phyloP scores from a whole-genome alignment of 352 stramenopile species.

The Phytophthora crassamura region DNA sequence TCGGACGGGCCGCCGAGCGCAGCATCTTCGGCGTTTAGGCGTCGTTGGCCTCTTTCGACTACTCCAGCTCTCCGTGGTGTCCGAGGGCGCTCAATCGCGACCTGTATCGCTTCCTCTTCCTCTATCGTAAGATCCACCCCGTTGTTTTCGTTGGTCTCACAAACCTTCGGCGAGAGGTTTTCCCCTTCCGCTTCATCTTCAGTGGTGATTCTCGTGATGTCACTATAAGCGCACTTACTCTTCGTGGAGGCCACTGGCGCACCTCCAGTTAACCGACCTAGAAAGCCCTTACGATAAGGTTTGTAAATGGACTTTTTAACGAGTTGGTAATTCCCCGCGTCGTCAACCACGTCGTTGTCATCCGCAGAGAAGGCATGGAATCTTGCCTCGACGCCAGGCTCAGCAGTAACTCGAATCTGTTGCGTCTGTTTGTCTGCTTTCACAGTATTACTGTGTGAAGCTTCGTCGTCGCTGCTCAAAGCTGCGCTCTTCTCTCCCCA shows the following conservation, averaged over 20 bases:
- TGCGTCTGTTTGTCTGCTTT: neutral
- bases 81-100: slow-evolving; percentile 46
- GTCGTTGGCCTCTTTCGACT: slow-evolving; percentile 3
- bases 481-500: slow-evolving; percentile 3
- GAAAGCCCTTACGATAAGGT: slow-evolving; percentile 45
- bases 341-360: slow-evolving; percentile 24
- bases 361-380: slow-evolving; percentile 39
- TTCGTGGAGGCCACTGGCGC: slow-evolving; percentile 20
- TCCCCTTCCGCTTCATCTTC: slow-evolving; percentile 21
- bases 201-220: slow-evolving; percentile 31
- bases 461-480: neutral
- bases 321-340: slow-evolving; percentile 38
- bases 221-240: slow-evolving; percentile 23
- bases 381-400: slow-evolving; percentile 10
- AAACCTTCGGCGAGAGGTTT: neutral
- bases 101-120: slow-evolving; percentile 58
- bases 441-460: neutral
- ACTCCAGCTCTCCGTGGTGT: neutral
- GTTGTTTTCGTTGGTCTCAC: slow-evolving; percentile 2
- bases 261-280: slow-evolving; percentile 33
- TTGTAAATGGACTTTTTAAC: slow-evolving; percentile 82
- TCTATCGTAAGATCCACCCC: slow-evolving; percentile 37
- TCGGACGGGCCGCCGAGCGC: slow-evolving; percentile 45
- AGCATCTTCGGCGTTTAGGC: slow-evolving; percentile 35
- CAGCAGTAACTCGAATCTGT: neutral